Conservation (phyloP, 495 filamentous ascomycete genomes). For the Xylaria longipes region DNA sequence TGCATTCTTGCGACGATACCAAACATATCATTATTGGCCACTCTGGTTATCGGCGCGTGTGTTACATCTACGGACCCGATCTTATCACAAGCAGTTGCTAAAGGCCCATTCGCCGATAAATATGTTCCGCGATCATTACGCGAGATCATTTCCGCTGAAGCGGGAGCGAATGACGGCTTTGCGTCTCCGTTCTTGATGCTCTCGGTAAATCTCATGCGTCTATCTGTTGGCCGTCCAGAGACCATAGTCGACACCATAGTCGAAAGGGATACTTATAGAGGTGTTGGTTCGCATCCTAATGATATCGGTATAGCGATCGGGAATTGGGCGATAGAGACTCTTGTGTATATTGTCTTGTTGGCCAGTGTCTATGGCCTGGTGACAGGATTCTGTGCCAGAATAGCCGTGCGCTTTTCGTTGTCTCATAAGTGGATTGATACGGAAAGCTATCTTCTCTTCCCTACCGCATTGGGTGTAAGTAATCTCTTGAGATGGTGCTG, state of each 20-base stretch:
- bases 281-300: conserved; percentile 50
- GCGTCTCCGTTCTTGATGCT: conserved; percentile 66
- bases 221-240: conserved; percentile 50
- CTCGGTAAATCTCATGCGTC: conserved; percentile 60
- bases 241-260: conserved; percentile 57
- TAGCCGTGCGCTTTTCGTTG: conserved; percentile 63
- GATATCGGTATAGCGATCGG: conserved; percentile 73
- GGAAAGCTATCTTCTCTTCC: conserved; percentile 86
- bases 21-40: conserved; percentile 53
- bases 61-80: conserved; percentile 68
- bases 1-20: conserved; percentile 76
- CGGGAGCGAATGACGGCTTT: conserved; percentile 67
- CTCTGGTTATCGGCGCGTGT: conserved; percentile 66
- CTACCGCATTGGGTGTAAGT: conserved; percentile 78
- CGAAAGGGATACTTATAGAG: conserved; percentile 30
- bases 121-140: conserved; percentile 62
- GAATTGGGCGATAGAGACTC: conserved; percentile 83
- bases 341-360: conserved; percentile 77
- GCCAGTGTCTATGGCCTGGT: conserved; percentile 73
- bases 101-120: conserved; percentile 67
- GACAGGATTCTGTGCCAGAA: conserved; percentile 70
- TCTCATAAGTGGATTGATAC: conserved; percentile 75
- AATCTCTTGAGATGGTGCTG: neutral
- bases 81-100: conserved; percentile 66
- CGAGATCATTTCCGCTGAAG: conserved; percentile 68